Base-by-base conservation (phyloP, 768 basidiomycete genomes). In the Plicaturopsis crispa region DNA sequence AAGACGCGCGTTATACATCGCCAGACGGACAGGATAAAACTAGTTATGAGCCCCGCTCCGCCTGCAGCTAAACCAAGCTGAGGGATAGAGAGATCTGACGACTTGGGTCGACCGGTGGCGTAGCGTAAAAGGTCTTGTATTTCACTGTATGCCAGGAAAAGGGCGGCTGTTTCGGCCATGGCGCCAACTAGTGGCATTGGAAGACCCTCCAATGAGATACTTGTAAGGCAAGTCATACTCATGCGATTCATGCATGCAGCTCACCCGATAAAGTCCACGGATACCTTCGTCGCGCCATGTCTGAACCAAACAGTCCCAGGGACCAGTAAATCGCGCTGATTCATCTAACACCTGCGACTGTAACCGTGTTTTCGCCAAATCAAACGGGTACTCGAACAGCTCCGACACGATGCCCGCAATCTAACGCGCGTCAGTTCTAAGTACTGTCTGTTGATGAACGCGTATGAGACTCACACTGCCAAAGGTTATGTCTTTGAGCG, bases 351-450 rank as follows among this genome's bases (percentile, higher is more conserved):
- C 80, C 52, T 97, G 94, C 2, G 87, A 76, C 59, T 98, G 94
- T 31, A 98, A 70, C 35, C 93, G 76, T 42, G 96, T 93, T 65
- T 96, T 97, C 40, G 90, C 84, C 24, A 98, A 74, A 60, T 97
- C 93, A 52, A 94, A 91, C 1, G 94, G 94, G 55, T 96, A 90
- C 63, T 94, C 92, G 45, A 96, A 81, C 12, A 91, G 66, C 56
- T 82, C 79, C 33, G 91, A 82, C 6, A 75, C 67, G 68, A 94
- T 90, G 18, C 93, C 93, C 39, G 92, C 88, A 39, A 78, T 61
- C 88, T 90, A 34, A 17, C 18, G 28, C 23, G 38, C 43, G 33
- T 44, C 8, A n/a, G n/a, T 20, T 22, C 17, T n/a, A 20, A 37
- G 12, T 22, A 33, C 32, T 48, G 49, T 33, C 39, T 31, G 11